Base-by-base conservation (phyloP, 176 grass and related monocot genomes). In the Carex kokanica region DNA sequence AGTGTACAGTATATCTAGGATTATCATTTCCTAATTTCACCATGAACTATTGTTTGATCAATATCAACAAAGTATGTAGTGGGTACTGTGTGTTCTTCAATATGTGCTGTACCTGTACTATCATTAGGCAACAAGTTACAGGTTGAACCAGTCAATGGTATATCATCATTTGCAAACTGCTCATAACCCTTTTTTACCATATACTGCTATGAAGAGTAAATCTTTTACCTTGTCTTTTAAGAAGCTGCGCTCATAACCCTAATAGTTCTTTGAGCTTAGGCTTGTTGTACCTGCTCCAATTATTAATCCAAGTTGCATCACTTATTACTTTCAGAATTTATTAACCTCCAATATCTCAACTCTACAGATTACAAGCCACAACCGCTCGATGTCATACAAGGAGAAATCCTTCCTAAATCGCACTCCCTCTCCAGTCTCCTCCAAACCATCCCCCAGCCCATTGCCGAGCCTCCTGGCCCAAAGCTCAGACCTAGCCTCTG, bases 261-360 rank as follows among this genome's bases (percentile, higher is more conserved):
- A 18, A 18, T 54, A 56, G 14, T 18, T 31, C 9, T 54, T 17
- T 29, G 12, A 78, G 73, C 73, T 55, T 55, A 78, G 56, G 73
- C 51, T 78, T 56, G 23, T 31, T 27, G 15, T 78, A 32, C 24
- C 23, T 56, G 51, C 7, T 56, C 49, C 14, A 3, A 56, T 32
- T 55, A 32, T 17, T 56, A 17, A 78, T 81, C 58, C 34, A 45
- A 81, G 53, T 34, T 45, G 12, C 34, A 45, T 61, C 56, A 34
- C 58, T 43, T 55, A 55, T 55, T 75, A 16, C 49, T 75, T 75
- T 75, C 14, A 54, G 47, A 81, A 60, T 43, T 45, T 81, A 61
- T 24, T 62, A 81, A 82, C 57, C 43, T 65, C 15, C 61, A 68
- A 82, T 82, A 54, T 32, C 80, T 34, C 41, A 82, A 82, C 31